Evolutionary conservation across 805 yeast species (phyloP).

Genomic region (Schwanniomyces occidentalis): DNA sequence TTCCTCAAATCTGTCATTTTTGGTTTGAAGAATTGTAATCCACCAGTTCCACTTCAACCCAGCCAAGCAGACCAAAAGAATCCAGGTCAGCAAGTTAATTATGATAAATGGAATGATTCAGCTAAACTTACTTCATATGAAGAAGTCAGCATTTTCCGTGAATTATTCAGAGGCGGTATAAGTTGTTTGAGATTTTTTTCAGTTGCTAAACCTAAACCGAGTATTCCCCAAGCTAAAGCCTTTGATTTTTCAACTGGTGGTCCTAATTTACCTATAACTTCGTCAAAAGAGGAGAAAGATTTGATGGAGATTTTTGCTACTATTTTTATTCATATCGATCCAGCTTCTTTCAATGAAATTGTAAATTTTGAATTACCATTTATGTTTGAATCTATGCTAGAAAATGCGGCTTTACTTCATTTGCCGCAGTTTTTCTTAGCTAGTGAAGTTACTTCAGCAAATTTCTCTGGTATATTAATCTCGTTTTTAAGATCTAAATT

Average conservation of each 20-base stretch:
- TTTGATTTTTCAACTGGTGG: conserved; percentile 68
- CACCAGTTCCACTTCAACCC: conserved; percentile 57
- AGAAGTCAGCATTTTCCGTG: conserved; percentile 75
- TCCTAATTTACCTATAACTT: conserved; percentile 80
- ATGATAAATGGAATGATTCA: conserved; percentile 74
- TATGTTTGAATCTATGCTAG: conserved; percentile 74
- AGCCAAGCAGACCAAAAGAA: conserved; percentile 46
- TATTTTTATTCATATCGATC: conserved; percentile 89
- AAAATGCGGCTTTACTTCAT: conserved; percentile 83
- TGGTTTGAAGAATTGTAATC: conserved; percentile 87
- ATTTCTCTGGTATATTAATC: conserved; percentile 81
- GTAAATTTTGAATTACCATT: conserved; percentile 77
- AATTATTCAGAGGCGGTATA: conserved; percentile 81
- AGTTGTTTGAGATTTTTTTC: conserved; percentile 76
- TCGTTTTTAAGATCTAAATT: conserved; percentile 73
- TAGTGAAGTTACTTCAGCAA: conserved; percentile 90
- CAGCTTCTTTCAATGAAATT: conserved; percentile 93
- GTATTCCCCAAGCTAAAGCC: conserved; percentile 28
- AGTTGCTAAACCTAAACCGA: conserved; percentile 51
- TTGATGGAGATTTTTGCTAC: conserved; percentile 94
- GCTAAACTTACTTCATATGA: conserved; percentile 84
- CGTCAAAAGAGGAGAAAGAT: conserved; percentile 92
- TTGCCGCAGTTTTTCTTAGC: conserved; percentile 93
- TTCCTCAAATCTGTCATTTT: conserved; percentile 87
- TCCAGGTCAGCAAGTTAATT: conserved; percentile 38